Conservation (phyloP, 768 basidiomycete genomes). For the Macrolepiota dolichaula region DNA sequence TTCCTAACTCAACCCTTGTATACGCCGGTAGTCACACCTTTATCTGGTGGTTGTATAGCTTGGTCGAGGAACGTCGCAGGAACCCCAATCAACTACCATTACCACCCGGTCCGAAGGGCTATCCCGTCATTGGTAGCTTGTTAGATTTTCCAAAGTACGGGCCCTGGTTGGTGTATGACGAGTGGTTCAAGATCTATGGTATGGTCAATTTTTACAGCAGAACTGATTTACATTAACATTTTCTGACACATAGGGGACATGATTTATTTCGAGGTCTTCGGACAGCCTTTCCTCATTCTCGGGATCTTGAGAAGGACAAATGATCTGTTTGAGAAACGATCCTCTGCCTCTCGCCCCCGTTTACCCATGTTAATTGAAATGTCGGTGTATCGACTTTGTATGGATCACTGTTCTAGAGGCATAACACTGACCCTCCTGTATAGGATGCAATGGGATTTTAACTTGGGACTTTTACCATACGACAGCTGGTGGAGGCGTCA, state of each 20-base stretch:
- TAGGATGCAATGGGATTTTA: slow-evolving; percentile 31
- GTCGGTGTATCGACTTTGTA: slow-evolving; percentile 26
- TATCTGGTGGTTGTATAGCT: too few species aligned
- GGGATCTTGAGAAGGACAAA: too few species aligned
- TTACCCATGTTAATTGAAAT: slow-evolving; percentile 48
- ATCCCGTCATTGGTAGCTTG: slow-evolving; percentile 29
- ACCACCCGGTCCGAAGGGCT: slow-evolving; percentile 30
- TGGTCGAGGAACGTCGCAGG: too few species aligned
- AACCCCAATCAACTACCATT: slow-evolving; percentile 9
- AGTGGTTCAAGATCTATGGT: too few species aligned
- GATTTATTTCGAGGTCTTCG: slow-evolving; percentile 43
- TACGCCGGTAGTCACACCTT: too few species aligned
- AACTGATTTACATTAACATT: too few species aligned
- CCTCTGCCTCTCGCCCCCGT: slow-evolving; percentile 42
- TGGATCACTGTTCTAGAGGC: not conserved
- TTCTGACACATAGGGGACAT: slow-evolving; percentile 53
- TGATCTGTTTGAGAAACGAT: slow-evolving; percentile 34
- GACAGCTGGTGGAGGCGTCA: too few species aligned
- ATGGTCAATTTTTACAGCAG: too few species aligned
- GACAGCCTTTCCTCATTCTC: too few species aligned
- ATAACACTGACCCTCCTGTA: not conserved
- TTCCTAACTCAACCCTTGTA: too few species aligned
- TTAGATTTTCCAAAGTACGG: slow-evolving; percentile 23
- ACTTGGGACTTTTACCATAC: slow-evolving; percentile 44
- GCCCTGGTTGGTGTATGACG: slow-evolving; percentile 28